Conservation (phyloP, 345 rosid species). For the Eucalyptus tenuipes region DNA sequence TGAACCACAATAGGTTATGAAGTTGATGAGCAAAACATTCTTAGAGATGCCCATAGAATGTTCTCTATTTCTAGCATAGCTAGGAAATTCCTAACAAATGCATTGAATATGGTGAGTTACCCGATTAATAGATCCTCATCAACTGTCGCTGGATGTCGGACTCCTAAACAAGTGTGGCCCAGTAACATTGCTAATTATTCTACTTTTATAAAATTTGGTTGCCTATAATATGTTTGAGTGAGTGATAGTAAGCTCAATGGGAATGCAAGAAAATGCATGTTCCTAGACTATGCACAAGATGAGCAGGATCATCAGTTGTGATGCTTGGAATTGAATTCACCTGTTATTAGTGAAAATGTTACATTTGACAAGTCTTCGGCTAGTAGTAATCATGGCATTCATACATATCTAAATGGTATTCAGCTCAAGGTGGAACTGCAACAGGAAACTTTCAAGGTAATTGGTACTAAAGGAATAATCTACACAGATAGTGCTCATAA, state of each 20-base stretch:
- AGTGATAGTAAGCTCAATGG: not conserved
- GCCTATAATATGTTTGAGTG: too few relatives aligned
- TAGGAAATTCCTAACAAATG: not conserved
- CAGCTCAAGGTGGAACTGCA: too few relatives aligned
- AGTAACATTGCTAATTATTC: not conserved
- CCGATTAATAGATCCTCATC: not conserved
- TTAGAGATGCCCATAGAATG: not conserved
- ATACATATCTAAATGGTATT: not conserved
- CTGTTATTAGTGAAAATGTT: too few relatives aligned
- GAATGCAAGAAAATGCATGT: not conserved
- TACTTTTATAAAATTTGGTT: not conserved
- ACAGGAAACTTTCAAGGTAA: too few relatives aligned
- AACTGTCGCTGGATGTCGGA: rapidly evolving
- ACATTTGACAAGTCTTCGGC: not conserved
- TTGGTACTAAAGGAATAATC: too few relatives aligned
- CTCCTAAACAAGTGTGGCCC: not conserved
- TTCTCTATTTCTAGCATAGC: too few relatives aligned
- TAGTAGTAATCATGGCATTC: not conserved
- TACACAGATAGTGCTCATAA: too few relatives aligned
- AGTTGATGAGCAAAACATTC: not conserved
- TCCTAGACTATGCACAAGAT: not conserved
- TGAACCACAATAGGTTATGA: too few relatives aligned
- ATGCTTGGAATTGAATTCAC: too few relatives aligned
- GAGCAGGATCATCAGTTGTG: not conserved
- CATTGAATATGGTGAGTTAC: too few relatives aligned